Evolutionary conservation across 2,329 filamentous ascomycete genomes (phyloP).

Genomic region (Zasmidium citrigriseum): DNA sequence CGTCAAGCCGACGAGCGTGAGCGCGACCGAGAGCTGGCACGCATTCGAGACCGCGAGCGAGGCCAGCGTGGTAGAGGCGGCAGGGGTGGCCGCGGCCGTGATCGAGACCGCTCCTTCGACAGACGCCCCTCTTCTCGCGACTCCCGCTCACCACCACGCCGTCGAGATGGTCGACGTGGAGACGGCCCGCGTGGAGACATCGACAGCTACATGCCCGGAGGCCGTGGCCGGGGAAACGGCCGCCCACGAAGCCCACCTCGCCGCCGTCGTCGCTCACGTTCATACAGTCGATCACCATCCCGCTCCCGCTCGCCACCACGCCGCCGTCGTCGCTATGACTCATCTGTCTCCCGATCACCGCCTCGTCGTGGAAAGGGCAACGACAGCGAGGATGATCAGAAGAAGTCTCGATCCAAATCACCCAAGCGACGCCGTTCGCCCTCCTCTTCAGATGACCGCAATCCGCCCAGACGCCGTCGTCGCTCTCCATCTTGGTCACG

Average conservation of each 20-base stretch:
- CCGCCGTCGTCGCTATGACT: slow-evolving; percentile 9
- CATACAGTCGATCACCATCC: slow-evolving; percentile 19
- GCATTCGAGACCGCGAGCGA: slow-evolving; percentile 65
- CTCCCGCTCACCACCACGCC: slow-evolving; percentile 55
- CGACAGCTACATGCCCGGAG: slow-evolving; percentile 59
- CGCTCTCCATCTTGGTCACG: slow-evolving; percentile 29
- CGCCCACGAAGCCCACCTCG: slow-evolving; percentile 36
- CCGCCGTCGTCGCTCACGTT: slow-evolving; percentile 33
- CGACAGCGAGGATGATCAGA: not conserved
- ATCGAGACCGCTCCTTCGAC: slow-evolving; percentile 52
- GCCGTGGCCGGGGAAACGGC: slow-evolving; percentile 37
- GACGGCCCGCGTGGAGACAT: too few relatives aligned
- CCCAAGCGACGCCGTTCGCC: not conserved
- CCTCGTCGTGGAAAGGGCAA: not conserved
- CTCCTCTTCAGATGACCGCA: not conserved
- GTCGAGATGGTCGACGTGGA: slow-evolving; percentile 49
- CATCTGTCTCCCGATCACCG: slow-evolving; percentile 42
- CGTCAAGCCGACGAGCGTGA: slow-evolving; percentile 70
- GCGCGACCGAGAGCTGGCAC: slow-evolving; percentile 70
- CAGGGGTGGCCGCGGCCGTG: slow-evolving; percentile 40
- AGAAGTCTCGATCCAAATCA: not conserved
- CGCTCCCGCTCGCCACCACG: slow-evolving; percentile 25
- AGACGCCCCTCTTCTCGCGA: slow-evolving; percentile 48
- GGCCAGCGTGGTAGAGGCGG: slow-evolving; percentile 45
- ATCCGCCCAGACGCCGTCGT: not conserved